Percentiles rank a stretch among this genome's conserved stretches.
phyloP scores from a whole-genome alignment of 2,329 filamentous ascomycete genomes.

The Aspergillus aculeatus region DNA sequence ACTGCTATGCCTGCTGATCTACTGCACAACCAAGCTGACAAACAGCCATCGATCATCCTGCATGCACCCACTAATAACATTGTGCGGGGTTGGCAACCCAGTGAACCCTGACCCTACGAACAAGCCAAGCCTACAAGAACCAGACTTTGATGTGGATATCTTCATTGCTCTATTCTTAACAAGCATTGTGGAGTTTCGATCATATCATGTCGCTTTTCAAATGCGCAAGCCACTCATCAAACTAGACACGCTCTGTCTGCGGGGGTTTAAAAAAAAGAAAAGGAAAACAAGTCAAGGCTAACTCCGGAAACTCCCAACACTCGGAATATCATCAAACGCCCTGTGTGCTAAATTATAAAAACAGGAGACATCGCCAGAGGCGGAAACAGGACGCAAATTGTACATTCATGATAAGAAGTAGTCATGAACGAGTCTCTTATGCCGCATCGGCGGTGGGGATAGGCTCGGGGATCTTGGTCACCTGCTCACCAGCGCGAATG shows the following conservation, averaged over 20 bases:
- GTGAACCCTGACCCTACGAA: neutral
- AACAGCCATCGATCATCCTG: too few relatives aligned
- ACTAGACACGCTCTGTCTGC: conserved; percentile 4
- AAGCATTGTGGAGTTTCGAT: neutral
- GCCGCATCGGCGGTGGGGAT: conserved; percentile 82
- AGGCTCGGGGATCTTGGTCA: conserved; percentile 78
- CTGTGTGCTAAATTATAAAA: conserved; percentile 26
- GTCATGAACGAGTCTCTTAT: conserved; percentile 20
- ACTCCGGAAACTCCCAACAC: conserved; percentile 16
- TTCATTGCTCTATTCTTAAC: neutral
- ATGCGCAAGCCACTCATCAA: conserved; percentile 1
- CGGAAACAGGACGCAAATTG: conserved; percentile 8
- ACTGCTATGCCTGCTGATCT: too few relatives aligned
- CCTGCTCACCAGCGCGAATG: conserved; percentile 79
- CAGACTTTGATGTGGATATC: neutral
- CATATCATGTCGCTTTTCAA: conserved; percentile 5
- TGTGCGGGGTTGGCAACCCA: neutral
- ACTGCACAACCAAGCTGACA: too few relatives aligned
- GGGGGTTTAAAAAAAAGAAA: neutral
- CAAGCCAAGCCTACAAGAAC: neutral
- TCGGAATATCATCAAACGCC: conserved; percentile 19
- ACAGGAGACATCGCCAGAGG: conserved; percentile 8
- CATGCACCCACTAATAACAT: too few relatives aligned
- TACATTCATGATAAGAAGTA: conserved; percentile 10
- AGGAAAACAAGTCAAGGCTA: neutral